Evolutionary conservation across 306 rosid species (phyloP), one percentile per base, ranked within the genome.

Genomic region (Begonia loranthoides): DNA sequence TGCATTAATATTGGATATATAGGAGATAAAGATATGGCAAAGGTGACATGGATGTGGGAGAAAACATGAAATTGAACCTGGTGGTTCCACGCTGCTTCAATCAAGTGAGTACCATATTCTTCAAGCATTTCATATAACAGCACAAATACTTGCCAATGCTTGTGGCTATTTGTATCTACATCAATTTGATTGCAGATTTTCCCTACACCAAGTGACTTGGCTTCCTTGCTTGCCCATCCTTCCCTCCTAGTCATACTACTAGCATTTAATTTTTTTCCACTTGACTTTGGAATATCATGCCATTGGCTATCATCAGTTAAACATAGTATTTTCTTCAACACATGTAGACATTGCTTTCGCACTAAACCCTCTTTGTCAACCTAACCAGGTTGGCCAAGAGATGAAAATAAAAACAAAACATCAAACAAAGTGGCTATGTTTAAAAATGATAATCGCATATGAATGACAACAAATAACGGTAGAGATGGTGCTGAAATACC

Each of bases 1-100:
- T 7, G 36, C 36, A 28, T 28, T 28, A 28, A 28, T 28, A 28
- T 28, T 28, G 6, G 7, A 28, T 28, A 28, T 28, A 28, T 28
- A 28, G 9, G 36, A 28, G 36, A 28, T 28, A 28, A 28, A 28
- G 36, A 28, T 28, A 28, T 28, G 36, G 36, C 1, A 28, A 28
- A 28, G 36, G 36, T 28, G 36, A 3, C 36, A 28, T 28, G 36
- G 36, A 28, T 28, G 36, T 60, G 52, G 50, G 2, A 38, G 16
- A 16, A 55, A 36, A 46, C 41, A 48, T 43, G 47, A 60, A 52
- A 50, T 61, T 50, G 41, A 38, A 89, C 97, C 93, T 89, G 97
- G 70, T 75, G 84, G 66, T 82, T 77, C 97, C 97, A 89, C 45
- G 95, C 97, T 52, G 97, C 97, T 73, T 89, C 95, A 79, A 89